phyloP scores from a whole-genome alignment of 148 eudicot genomes.

The Camellia japonica region DNA sequence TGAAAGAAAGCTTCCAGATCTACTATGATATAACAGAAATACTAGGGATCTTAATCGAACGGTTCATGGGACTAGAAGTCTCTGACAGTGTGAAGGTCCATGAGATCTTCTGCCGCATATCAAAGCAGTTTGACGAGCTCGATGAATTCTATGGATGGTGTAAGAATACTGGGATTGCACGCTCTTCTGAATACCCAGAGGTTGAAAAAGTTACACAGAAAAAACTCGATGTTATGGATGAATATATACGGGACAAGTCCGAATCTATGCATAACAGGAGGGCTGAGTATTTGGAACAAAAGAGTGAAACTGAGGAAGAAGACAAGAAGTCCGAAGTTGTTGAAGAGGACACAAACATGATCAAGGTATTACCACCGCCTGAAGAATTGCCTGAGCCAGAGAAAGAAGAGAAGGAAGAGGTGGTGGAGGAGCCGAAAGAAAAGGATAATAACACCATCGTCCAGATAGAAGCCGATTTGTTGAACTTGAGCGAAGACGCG shows the following conservation, averaged over 20 bases:
- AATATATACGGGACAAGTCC: conserved; percentile 54
- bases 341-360: conserved; percentile 52
- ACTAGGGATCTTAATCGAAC: conserved; percentile 48
- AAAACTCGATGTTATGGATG: conserved; percentile 78
- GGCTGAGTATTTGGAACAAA: conserved; percentile 15
- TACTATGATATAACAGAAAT: conserved; percentile 66
- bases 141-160: conserved; percentile 62
- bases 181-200: conserved; percentile 75
- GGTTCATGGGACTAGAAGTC: conserved; percentile 59
- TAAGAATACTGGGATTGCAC: conserved; percentile 49
- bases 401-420: conserved; percentile 21
- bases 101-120: conserved; percentile 48
- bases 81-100: conserved; percentile 49
- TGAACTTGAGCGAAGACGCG: conserved; percentile 52
- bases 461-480: conserved; percentile 49
- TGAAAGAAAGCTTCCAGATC: conserved; percentile 63
- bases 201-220: conserved; percentile 58
- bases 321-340: conserved; percentile 22
- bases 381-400: conserved; percentile 35
- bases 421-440: conserved; percentile 14
- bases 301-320: conserved; percentile 16
- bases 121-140: conserved; percentile 83
- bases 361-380: conserved; percentile 70
- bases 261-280: conserved; percentile 19
- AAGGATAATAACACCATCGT: conserved; percentile 4